phyloP scores from a whole-genome alignment of 805 yeast genomes.

The Pichia ethanolica region DNA sequence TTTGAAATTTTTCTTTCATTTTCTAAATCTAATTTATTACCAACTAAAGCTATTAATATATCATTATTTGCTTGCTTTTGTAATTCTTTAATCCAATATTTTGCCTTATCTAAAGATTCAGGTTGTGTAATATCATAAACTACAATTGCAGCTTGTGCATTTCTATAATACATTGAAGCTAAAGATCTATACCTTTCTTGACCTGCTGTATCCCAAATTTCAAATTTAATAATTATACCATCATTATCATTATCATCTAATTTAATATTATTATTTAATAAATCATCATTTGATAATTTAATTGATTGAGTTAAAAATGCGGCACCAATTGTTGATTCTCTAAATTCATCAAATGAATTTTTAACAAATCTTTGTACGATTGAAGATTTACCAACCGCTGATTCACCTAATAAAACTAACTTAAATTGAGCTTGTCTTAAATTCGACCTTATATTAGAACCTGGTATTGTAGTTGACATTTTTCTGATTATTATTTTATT shows the following conservation, averaged over 20 bases:
- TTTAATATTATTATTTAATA: conserved; percentile 31
- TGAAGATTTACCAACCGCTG: conserved; percentile 64
- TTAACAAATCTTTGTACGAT: conserved; percentile 65
- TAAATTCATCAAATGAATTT: conserved; percentile 62
- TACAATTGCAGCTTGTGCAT: conserved; percentile 72
- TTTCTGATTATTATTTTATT: too few relatives aligned
- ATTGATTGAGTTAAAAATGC: conserved; percentile 71
- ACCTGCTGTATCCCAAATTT: conserved; percentile 69
- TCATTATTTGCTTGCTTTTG: conserved; percentile 73
- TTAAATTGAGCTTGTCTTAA: conserved; percentile 41
- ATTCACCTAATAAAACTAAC: conserved; percentile 50
- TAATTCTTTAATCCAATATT: conserved; percentile 70
- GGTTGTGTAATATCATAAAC: conserved; percentile 69
- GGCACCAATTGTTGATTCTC: conserved; percentile 81
- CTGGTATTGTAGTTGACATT: too few relatives aligned
- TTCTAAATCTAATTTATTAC: conserved; percentile 63
- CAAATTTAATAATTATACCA: conserved; percentile 44
- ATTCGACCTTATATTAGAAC: not conserved
- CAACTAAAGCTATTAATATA: conserved; percentile 75
- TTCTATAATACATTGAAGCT: conserved; percentile 79
- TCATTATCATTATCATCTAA: not conserved
- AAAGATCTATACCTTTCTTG: conserved; percentile 72
- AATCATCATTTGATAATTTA: conserved; percentile 1
- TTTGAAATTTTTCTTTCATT: conserved; percentile 38
- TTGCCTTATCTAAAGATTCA: conserved; percentile 62